Evolutionary conservation across 768 basidiomycete genomes (phyloP).

Genomic region (Termitomyces sp.): DNA sequence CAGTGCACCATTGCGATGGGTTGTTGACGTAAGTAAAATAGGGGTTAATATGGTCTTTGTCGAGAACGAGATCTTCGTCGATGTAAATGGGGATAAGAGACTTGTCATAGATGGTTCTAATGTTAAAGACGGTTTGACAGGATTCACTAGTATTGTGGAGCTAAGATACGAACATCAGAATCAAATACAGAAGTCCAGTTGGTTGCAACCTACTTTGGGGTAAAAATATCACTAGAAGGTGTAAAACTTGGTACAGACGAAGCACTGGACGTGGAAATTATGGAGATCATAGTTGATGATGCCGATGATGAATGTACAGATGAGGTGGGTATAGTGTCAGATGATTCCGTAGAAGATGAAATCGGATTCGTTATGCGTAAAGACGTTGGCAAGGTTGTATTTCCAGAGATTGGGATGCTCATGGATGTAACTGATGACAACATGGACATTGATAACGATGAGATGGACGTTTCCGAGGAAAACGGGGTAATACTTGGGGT

Average conservation of each 20-base stretch:
- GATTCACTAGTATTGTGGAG: not conserved
- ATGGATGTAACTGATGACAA: not conserved
- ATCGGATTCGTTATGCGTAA: not conserved
- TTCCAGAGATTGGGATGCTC: not conserved
- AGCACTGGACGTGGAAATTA: not conserved
- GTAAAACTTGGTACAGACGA: not conserved
- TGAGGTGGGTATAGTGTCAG: slow-evolving; percentile 4
- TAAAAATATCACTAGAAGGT: not conserved
- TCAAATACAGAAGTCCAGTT: not conserved
- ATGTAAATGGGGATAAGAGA: not conserved
- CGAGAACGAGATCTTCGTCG: not conserved
- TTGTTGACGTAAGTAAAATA: slow-evolving; percentile 9
- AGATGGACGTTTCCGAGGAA: not conserved
- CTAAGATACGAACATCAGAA: not conserved
- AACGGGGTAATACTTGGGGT: not conserved
- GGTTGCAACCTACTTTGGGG: not conserved
- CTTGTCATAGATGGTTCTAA: not conserved
- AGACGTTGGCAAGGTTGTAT: not conserved
- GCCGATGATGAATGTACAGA: slow-evolving; percentile 3
- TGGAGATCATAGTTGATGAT: not conserved
- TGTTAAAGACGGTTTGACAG: not conserved
- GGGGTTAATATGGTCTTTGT: not conserved
- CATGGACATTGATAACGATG: not conserved
- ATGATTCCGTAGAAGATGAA: not conserved
- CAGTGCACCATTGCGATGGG: slow-evolving; percentile 5